Evolutionary conservation across 176 grass and related monocot species (phyloP).

Genomic region (Pontederia paniculata): DNA sequence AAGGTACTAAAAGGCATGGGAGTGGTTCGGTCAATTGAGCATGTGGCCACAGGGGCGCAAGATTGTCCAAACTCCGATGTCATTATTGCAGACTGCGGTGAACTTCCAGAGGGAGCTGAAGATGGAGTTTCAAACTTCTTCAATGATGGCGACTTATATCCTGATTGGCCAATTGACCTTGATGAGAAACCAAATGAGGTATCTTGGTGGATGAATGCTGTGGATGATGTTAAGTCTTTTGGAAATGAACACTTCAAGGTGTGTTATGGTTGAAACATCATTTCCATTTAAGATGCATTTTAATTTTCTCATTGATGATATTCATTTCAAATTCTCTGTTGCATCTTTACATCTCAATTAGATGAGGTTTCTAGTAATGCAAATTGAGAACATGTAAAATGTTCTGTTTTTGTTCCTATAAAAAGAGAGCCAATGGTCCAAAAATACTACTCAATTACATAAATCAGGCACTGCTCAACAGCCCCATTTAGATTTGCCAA

Average conservation of each 20-base stretch:
- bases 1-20: slow-evolving; percentile 87
- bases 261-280: neutral
- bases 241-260: slow-evolving; percentile 95
- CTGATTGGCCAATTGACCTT: slow-evolving; percentile 87
- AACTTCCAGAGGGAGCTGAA: slow-evolving; percentile 59
- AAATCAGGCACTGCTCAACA: too few relatives aligned
- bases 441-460: too few relatives aligned
- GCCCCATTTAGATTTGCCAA: too few relatives aligned
- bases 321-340: slow-evolving; percentile 1
- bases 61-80: slow-evolving; percentile 46
- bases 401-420: too few relatives aligned
- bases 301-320: too few relatives aligned
- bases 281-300: neutral
- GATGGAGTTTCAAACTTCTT: slow-evolving; percentile 73
- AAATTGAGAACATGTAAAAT: too few relatives aligned
- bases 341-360: neutral
- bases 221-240: slow-evolving; percentile 64
- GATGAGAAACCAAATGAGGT: slow-evolving; percentile 71
- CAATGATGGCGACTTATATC: slow-evolving; percentile 73
- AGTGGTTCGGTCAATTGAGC: slow-evolving; percentile 65
- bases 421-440: too few relatives aligned
- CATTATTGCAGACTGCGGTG: slow-evolving; percentile 61
- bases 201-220: slow-evolving; percentile 80
- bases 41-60: slow-evolving; percentile 49
- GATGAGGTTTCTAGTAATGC: too few relatives aligned